A percentile compares a stretch with the other conserved stretches of the same genome.
phyloP scores from a whole-genome alignment of 768 basidiomycete species.

The Cyclocybe aegerita region DNA sequence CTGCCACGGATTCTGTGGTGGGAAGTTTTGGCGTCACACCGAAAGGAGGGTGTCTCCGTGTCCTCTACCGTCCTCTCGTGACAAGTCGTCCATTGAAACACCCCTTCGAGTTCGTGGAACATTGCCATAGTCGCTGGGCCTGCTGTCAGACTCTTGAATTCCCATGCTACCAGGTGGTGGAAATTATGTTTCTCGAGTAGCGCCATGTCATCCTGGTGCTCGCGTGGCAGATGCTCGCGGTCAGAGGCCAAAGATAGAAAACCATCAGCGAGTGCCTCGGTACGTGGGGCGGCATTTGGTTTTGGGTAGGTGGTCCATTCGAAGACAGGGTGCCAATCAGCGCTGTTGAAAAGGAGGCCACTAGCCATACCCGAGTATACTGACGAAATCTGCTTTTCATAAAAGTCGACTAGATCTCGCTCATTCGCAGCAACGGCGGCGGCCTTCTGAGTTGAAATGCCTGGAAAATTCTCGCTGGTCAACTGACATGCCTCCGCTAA shows the following conservation, averaged over 20 bases:
- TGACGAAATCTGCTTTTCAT: too few relatives aligned
- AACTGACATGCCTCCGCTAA: neutral
- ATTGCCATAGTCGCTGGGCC: neutral
- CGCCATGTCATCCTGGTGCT: neutral
- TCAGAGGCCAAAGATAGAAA: neutral
- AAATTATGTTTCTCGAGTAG: neutral
- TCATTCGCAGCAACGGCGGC: neutral
- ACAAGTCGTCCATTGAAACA: neutral
- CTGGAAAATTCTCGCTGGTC: neutral
- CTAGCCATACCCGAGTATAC: too few relatives aligned
- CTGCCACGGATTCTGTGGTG: too few relatives aligned
- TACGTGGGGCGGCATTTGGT: too few relatives aligned
- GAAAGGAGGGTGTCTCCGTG: too few relatives aligned
- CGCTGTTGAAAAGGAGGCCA: too few relatives aligned
- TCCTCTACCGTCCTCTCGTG: neutral
- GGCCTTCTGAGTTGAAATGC: neutral
- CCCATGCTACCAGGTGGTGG: neutral
- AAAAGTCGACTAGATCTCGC: neutral
- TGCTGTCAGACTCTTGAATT: constrained; percentile 2
- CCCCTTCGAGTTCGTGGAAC: neutral
- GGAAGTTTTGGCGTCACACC: too few relatives aligned
- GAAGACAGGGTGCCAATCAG: too few relatives aligned
- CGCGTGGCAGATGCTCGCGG: neutral
- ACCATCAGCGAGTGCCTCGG: neutral
- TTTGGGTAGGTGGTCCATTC: too few relatives aligned